Percentiles rank a stretch among this genome's conserved stretches.
Evolutionary conservation across 148 eudicot species (phyloP).

Genomic region (Dianthus caryophyllus): DNA sequence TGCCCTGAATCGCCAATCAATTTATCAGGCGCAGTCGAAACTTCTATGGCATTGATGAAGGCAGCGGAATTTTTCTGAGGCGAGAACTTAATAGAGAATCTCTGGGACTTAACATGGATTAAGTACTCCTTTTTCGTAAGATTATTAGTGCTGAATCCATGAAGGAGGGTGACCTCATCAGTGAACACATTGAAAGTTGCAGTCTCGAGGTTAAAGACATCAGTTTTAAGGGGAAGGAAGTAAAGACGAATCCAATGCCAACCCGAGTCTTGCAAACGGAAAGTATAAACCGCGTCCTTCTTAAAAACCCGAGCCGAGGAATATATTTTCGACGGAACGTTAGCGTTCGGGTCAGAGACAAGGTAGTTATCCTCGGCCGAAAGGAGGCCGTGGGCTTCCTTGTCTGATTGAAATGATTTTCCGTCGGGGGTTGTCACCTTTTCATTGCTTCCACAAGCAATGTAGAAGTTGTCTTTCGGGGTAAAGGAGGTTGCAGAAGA

Average conservation of each 20-base stretch:
- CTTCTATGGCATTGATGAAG: constrained; percentile 67
- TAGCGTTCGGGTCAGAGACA: constrained; percentile 31
- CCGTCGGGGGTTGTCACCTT: constrained; percentile 48
- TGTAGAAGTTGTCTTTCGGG: constrained; percentile 54
- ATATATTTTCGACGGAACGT: constrained; percentile 48
- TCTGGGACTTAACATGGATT: constrained; percentile 44
- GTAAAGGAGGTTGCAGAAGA: constrained; percentile 36
- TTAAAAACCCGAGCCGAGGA: constrained; percentile 51
- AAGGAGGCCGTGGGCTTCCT: constrained; percentile 37
- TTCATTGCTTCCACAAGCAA: constrained; percentile 57
- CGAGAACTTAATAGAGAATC: constrained; percentile 40
- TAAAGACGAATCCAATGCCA: constrained; percentile 93
- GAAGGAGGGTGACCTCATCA: constrained; percentile 47
- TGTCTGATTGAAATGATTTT: constrained; percentile 46
- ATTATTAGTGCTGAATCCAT: constrained; percentile 35
- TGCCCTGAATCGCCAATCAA: constrained; percentile 42
- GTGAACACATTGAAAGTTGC: constrained; percentile 58
- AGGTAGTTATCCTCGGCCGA: constrained; percentile 37
- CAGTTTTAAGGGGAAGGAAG: constrained; percentile 45
- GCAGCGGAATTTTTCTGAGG: constrained; percentile 52
- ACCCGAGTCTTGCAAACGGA: constrained; percentile 53
- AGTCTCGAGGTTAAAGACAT: constrained; percentile 43
- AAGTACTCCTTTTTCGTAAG: constrained; percentile 47
- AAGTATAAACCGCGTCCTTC: constrained; percentile 56
- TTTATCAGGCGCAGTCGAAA: constrained; percentile 59